Evolutionary conservation across 163 green algal species (phyloP), one percentile per base, ranked within the genome.

Genomic region (Scenedesmus sp.): DNA sequence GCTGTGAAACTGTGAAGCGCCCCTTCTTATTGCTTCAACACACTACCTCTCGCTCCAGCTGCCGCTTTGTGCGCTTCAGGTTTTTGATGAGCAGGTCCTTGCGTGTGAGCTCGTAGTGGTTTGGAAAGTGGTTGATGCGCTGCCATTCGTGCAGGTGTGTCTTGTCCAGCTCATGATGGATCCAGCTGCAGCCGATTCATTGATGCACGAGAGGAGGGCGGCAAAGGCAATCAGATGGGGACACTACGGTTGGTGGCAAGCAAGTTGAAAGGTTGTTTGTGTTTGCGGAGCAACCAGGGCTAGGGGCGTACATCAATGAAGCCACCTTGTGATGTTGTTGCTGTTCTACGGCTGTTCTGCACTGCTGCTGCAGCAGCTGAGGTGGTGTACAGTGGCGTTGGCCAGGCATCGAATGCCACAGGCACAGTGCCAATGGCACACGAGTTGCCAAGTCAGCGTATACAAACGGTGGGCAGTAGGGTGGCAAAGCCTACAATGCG

Each of bases 81-180:
- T 99, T 99, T 89, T 98, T 98, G 65, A 97, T 94, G 43, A 99
- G 95, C 88, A 98, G 88, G 90, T 99, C 97, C 87, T 99, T 98
- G 44, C 97, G 94, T 12, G 97, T 99, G 12, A 99, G 94, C 93
- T 98, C 96, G 35, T 95, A 94, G 92, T 98, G 96, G 87, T 97
- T 97, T 18, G 95, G 95, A 88, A 98, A 98, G 89, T 98, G 96
- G 89, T 98, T 98, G 83, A 98, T 94, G 79, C 94, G 95, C 93
- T 98, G 96, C 89, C 95, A 95, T 73, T 97, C 96, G 35, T 93
- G 85, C 46, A 97, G 91, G 43, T 95, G 93, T 44, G 94, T 85
- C 73, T 95, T 94, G 51, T 95, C 91, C 68, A 96, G 91, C 86
- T 95, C 94, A 81, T 95, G 85, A 53, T 95, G 93, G 46, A 95